Conservation (phyloP, 345 rosid species). For the Citrus reticulata region DNA sequence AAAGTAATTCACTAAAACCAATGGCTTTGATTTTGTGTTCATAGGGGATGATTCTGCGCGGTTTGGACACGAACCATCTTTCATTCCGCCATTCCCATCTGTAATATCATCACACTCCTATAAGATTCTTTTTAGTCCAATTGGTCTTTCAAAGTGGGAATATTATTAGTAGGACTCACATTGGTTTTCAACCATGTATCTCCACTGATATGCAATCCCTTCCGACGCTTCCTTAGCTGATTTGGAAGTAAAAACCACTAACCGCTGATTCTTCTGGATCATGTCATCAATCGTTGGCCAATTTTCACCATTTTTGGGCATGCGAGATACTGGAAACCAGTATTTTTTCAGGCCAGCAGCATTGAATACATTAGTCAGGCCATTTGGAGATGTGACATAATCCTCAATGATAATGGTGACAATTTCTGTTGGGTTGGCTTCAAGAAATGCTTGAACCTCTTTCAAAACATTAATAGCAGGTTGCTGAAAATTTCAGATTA, state of each 20-base stretch:
- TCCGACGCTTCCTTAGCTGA: conserved; percentile 69
- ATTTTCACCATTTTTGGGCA: conserved; percentile 75
- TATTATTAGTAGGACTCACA: conserved; percentile 42
- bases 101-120: conserved; percentile 2
- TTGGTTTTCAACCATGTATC: conserved; percentile 78
- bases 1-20: conserved; percentile 68
- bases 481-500: conserved; percentile 33
- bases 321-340: conserved; percentile 74
- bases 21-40: conserved; percentile 52
- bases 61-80: conserved; percentile 60
- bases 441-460: conserved; percentile 59
- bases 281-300: conserved; percentile 82
- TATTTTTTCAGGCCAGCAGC: conserved; percentile 64
- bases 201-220: conserved; percentile 79
- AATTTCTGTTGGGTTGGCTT: conserved; percentile 60
- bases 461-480: conserved; percentile 71
- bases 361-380: conserved; percentile 62
- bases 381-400: conserved; percentile 68
- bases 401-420: conserved; percentile 81
- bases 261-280: conserved; percentile 62
- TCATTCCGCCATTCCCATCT: conserved; percentile 84
- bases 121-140: too few relatives aligned
- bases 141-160: too few relatives aligned
- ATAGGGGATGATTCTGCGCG: conserved; percentile 70
- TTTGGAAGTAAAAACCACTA: conserved; percentile 75